A percentile compares a stretch with the other conserved stretches of the same genome.
phyloP scores from a whole-genome alignment of 352 stramenopile genomes.

The Blastocystis hominis region DNA sequence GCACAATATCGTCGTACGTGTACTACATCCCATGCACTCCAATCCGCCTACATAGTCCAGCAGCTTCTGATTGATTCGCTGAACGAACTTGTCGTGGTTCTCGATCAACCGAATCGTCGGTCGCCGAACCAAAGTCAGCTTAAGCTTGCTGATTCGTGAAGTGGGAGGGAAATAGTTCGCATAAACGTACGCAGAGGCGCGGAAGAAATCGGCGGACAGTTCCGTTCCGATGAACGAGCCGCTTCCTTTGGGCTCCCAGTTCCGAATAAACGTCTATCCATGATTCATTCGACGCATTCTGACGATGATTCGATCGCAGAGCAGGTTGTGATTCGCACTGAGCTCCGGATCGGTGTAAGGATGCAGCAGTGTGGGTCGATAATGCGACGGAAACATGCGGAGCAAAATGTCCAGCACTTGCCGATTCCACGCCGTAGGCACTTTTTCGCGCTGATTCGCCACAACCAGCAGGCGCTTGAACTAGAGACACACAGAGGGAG shows the following conservation, averaged over 20 bases:
- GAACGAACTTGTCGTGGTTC: slow-evolving; percentile 9
- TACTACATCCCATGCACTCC: background rate
- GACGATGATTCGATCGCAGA: slow-evolving; percentile 20
- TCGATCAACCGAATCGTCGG: background rate
- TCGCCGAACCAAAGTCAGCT: slow-evolving; percentile 4
- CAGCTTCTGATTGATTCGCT: background rate
- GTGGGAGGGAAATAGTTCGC: background rate
- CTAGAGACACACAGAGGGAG: background rate
- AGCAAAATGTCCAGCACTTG: background rate
- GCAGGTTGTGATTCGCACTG: background rate
- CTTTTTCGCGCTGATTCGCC: background rate
- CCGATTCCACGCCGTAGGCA: background rate
- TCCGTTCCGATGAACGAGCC: background rate
- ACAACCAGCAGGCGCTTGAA: slow-evolving; percentile 5
- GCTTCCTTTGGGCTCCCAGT: slow-evolving; percentile 6
- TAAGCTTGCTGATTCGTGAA: background rate
- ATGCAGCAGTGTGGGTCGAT: background rate
- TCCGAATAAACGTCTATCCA: background rate
- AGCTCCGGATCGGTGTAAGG: slow-evolving; percentile 6
- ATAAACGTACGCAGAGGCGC: background rate
- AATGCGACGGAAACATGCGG: background rate
- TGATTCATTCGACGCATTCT: background rate
- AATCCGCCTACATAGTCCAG: background rate
- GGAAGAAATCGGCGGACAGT: background rate
- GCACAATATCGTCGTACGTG: background rate